phyloP scores from a whole-genome alignment of 2,329 filamentous ascomycete species.

The Chrysosporium keratinophilum region DNA sequence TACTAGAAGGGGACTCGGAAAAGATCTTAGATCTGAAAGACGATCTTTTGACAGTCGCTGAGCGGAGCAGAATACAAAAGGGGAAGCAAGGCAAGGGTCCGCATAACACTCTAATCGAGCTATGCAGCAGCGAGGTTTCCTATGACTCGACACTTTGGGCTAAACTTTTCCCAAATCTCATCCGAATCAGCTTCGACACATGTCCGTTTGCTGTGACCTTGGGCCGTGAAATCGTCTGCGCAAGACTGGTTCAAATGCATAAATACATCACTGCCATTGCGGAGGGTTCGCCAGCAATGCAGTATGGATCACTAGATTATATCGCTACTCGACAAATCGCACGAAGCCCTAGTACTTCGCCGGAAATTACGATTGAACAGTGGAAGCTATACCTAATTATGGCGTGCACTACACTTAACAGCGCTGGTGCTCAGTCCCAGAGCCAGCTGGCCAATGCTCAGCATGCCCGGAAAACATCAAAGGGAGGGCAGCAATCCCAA shows the following conservation, averaged over 20 bases:
- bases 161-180: slow-evolving; percentile 92
- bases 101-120: slow-evolving; percentile 77
- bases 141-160: slow-evolving; percentile 96
- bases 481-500: slow-evolving; percentile 50
- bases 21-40: slow-evolving; percentile 88
- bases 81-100: slow-evolving; percentile 76
- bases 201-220: slow-evolving; percentile 87
- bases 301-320: slow-evolving; percentile 27
- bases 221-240: slow-evolving; percentile 83
- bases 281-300: slow-evolving; percentile 37
- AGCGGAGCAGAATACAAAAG: slow-evolving; percentile 81
- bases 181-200: slow-evolving; percentile 78
- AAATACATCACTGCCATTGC: slow-evolving; percentile 68
- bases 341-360: slow-evolving; percentile 44
- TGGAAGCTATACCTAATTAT: slow-evolving; percentile 98
- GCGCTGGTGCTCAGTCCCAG: slow-evolving; percentile 56
- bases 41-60: slow-evolving; percentile 70
- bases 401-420: slow-evolving; percentile 87
- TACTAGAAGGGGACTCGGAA: slow-evolving; percentile 80
- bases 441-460: slow-evolving; percentile 54
- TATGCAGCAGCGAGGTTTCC: slow-evolving; percentile 89
- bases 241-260: slow-evolving; percentile 87
- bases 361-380: slow-evolving; percentile 85
- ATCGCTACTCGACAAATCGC: slow-evolving; percentile 31
- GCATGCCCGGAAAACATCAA: slow-evolving; percentile 73